Evolutionary conservation across 1,284 basidiomycete genomes (phyloP).

Genomic region (Leucoagaricus sp.): DNA sequence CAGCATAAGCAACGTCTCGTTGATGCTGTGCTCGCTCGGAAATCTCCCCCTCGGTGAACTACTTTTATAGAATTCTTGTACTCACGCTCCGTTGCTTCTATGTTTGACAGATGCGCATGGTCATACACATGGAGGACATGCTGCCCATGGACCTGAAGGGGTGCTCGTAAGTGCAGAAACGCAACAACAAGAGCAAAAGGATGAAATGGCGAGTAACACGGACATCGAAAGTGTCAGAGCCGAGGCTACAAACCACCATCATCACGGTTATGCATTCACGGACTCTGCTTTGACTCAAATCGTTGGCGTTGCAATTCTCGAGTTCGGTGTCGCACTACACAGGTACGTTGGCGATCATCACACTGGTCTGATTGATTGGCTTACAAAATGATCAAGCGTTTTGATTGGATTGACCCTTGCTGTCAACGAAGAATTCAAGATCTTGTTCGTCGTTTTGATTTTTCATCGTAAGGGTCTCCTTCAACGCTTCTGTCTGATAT

Average conservation of each 20-base stretch:
- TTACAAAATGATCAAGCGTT: slow-evolving; percentile 42
- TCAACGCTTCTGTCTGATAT: neutral
- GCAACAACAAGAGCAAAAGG: slow-evolving; percentile 17
- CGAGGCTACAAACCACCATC: slow-evolving; percentile 16
- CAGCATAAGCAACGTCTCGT: neutral
- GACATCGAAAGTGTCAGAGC: slow-evolving; percentile 26
- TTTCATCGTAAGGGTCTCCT: slow-evolving; percentile 75
- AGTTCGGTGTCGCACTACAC: slow-evolving; percentile 92
- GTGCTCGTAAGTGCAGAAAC: slow-evolving; percentile 20
- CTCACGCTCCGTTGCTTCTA: slow-evolving; percentile 7
- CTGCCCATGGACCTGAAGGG: slow-evolving; percentile 68
- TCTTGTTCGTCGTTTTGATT: slow-evolving; percentile 88
- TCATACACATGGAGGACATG: slow-evolving; percentile 64
- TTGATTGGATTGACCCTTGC: slow-evolving; percentile 95
- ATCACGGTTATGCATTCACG: slow-evolving; percentile 24
- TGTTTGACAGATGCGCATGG: slow-evolving; percentile 58
- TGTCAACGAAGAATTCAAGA: slow-evolving; percentile 78
- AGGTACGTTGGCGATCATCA: slow-evolving; percentile 38
- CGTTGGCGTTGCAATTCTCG: slow-evolving; percentile 84
- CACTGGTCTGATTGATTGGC: neutral
- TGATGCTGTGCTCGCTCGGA: neutral
- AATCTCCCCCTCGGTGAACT: neutral
- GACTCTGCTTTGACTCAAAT: slow-evolving; percentile 71
- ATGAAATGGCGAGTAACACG: slow-evolving; percentile 18
- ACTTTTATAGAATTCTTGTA: neutral